Percentiles rank a stretch among this genome's conserved stretches.
These are phyloP conservation scores for Stephania japonica DNA, from an alignment of 164 flowering plant species.

Conservation along the genomic window DNA sequence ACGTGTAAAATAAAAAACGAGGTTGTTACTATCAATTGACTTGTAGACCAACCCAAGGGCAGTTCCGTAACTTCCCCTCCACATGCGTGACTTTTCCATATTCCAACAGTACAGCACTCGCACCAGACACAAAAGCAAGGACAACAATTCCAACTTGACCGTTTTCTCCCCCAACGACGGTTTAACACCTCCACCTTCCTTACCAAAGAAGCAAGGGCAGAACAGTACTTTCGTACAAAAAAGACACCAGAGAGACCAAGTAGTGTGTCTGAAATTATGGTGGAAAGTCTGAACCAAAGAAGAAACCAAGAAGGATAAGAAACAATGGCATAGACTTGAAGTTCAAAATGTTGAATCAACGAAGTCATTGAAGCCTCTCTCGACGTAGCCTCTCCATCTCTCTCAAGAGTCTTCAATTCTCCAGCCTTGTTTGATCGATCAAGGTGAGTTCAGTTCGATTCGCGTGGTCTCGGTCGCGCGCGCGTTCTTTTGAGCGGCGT, in stretches of 20 bases:
- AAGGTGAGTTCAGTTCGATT: neutral
- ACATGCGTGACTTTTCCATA: too few relatives aligned
- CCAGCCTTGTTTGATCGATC: neutral
- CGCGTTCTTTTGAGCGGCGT: conserved; percentile 1
- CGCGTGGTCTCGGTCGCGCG: neutral
- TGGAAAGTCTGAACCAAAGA: neutral
- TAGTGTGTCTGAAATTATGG: neutral
- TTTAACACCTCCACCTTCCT: neutral
- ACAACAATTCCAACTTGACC: too few relatives aligned
- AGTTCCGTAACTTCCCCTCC: too few relatives aligned
- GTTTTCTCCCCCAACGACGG: too few relatives aligned
- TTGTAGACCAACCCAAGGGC: too few relatives aligned
- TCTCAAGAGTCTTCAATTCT: neutral
- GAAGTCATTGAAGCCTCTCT: neutral
- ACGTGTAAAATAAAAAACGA: too few relatives aligned
- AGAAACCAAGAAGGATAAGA: neutral
- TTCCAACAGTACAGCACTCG: too few relatives aligned
- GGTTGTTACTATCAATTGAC: too few relatives aligned
- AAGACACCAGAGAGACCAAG: neutral
- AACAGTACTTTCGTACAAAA: neutral
- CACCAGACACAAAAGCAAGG: too few relatives aligned
- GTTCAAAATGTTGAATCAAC: conserved; percentile 12
- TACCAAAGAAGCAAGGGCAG: neutral
- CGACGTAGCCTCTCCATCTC: neutral
- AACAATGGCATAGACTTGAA: conserved; percentile 15